Base-by-base conservation (phyloP, 2,329 filamentous ascomycete species). In the Beauveria sp. region DNA sequence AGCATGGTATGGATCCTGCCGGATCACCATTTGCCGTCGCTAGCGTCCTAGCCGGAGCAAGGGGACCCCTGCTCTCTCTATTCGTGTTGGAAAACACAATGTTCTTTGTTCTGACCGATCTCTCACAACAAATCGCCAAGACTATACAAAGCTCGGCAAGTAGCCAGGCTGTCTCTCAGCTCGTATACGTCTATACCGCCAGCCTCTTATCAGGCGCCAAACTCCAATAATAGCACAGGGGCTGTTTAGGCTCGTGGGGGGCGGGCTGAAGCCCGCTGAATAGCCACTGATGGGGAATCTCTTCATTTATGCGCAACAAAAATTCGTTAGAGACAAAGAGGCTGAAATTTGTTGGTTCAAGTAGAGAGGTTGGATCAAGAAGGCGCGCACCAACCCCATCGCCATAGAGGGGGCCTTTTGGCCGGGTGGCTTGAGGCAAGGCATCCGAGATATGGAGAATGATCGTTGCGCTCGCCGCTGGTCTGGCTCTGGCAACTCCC, bases 1-100 rank as follows among this genome's bases (percentile, higher is more conserved):
- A 10, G 7, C 28, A 56, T 6, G 43, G 56, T 14, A 52, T 55
- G 59, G 59, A 61, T 61, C 43, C 50, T 41, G 50, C 59, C 59
- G 59, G 59, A 55, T 61, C 59, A 52, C 30, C 59, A 24, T 14
- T 10, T 37, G 50, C 47, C 56, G 20, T 40, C 9, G 18, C 37
- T 44, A 48, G 46, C 44, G 24, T 34, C 47, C n/a, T 22, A 28
- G 34, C 9, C 20, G 55, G 44, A 34, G 26, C 55, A 24, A 26
- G 51, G 51, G 50, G 10, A 28, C 20, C n/a, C 43, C 43, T 46
- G n/a, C n/a, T 20, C 28, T 22, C 28, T 51, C 47, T 4, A 20
- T 26, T 24, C 22, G 14, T 14, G 24, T 18, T 24, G 28, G 12
- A 14, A 14, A 37, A 37, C 5, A 26, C 44, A 26, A 24, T 12